Evolutionary conservation across 176 grass and related monocot genomes (phyloP), one percentile per base, ranked within the genome.

Genomic region (Paspalum vaginatum): DNA sequence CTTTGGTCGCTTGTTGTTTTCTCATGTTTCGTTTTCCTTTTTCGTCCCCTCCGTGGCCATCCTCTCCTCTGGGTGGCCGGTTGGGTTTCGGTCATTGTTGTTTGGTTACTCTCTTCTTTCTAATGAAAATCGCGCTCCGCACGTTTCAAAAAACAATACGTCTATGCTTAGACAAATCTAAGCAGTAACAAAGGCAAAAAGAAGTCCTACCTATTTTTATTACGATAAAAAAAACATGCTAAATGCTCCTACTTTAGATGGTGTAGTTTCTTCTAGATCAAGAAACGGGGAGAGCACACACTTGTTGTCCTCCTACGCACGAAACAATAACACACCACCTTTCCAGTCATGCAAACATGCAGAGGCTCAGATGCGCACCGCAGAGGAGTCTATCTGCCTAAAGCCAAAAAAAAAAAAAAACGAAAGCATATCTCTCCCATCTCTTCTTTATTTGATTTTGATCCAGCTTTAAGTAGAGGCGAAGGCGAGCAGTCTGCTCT

Each of bases 381-480:
- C 14, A 43, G 38, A 44, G 49, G 68, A n/a, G 17, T 68, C 81
- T 66, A 85, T 72, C 66, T 18, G 12, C 75, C 12, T 54, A 85
- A 72, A 79, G 76, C 75, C 9, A 41, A 11, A 21, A 3, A 27
- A 51, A 75, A 14, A 41, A 11, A 21, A 3, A 27, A 51, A 27
- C 18, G 37, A 24, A 68, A 65, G 55, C 37, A 46, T 76, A 56
- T 62, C 58, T 65, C 46, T 1, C 32, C 32, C 32, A 32, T 32
- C 32, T 32, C 37, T 1, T 0, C 21, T 12, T 26, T 20, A 43
- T 51, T 38, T 12, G 16, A 78, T 8, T 15, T 21, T 2, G 46
- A 62, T 52, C 45, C 48, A 63, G 16, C 58, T 79, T 79, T 47
- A 79, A 46, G 75, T 54, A 21, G 62, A 79, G 79, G 67, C 37